Evolutionary conservation across 306 rosid species (phyloP), one percentile per base, ranked within the genome.

Genomic region (Leucaena leucocephala): DNA sequence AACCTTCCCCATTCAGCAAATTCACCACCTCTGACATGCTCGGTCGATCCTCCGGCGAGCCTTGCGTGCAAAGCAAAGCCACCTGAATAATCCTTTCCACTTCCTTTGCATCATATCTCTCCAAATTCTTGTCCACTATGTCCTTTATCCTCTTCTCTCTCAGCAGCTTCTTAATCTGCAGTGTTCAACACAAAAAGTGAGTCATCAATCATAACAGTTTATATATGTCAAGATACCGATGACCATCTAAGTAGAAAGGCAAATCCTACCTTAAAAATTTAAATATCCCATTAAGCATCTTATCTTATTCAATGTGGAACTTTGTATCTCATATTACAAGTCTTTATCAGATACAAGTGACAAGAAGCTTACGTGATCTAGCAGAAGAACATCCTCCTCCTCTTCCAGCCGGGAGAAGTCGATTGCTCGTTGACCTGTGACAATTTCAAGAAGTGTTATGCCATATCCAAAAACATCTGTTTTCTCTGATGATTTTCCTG

Each of bases 401-500:
- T 94, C 98, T 76, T 89, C 97, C 33, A 95, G 92, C 54, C 98
- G 82, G 42, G 94, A 87, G 71, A 95, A 87, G 81, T 95, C 97
- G 34, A 95, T 85, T 4, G 98, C 98, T 8, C 98, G 97, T 75
- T 95, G 96, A 75, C 97, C 97, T 0, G 98, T 88, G 80, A 95
- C 92, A 17, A 95, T 91, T 82, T 95, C 98, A 12, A 95, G 98
- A 79, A 95, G 98, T 21, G 97, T 95, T 74, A 92, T 88, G 35
- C 98, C 98, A 69, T 92, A 95, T 72, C 98, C 98, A 63, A 95
- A 92, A 46, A 95, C 94, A 86, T 95, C 98, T 0, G 98, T 87
- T 80, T 95, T 95, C 16, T 92, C 97, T 7, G 98, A 89, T 45
- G 98, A 92, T 82, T 92, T 91, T 78, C 98, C 98, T 0, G 98